Base-by-base conservation (phyloP, 192 early-diverging fungal species). In the Coemansia sp. region DNA sequence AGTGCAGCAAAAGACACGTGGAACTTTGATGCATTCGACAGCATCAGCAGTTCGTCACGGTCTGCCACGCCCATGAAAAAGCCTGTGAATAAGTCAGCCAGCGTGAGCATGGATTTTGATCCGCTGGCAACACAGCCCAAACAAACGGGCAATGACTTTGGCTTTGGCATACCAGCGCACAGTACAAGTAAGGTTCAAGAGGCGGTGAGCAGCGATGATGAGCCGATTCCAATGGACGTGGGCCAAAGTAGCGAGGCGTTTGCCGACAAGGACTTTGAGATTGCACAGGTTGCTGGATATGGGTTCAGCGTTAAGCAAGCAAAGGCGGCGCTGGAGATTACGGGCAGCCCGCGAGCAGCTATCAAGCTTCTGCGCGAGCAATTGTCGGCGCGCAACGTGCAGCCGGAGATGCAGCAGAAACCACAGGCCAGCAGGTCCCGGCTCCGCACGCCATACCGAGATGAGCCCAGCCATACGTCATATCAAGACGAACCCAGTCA, bases 261-360 rank as follows among this genome's bases (percentile, higher is more conserved):
- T 63, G 62, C 37, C 26, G 72, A 70, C 11, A 60, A 72, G n/a
- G 78, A 80, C 48, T 80, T 74, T 65, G 78, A 80, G 54, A 84
- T 95, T 61, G 87, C 90, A 4, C 84, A 89, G 73, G 82, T 97
- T 40, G 84, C 87, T 12, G 86, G 85, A 23, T 91, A 93, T 86
- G 93, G 93, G 1, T 97, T 94, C 66, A 82, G 89, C 19, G 72
- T 71, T 0, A 83, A 85, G 6, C 79, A 86, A 55, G 87, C 93
- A 1, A 77, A 66, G 46, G 64, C 81, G 17, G 93, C 95, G 3
- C 68, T 97, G 50, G 84, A 83, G 28, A 88, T 87, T 36, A 83
- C 87, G 1, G 84, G 83, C 11, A 85, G 74, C 56, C 83, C 88
- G n/a, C 81, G 85, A 0, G 85, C 89, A 49, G 72, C 87, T 5